phyloP scores from a whole-genome alignment of 2,329 filamentous ascomycete genomes.

The Mycogone perniciosa region DNA sequence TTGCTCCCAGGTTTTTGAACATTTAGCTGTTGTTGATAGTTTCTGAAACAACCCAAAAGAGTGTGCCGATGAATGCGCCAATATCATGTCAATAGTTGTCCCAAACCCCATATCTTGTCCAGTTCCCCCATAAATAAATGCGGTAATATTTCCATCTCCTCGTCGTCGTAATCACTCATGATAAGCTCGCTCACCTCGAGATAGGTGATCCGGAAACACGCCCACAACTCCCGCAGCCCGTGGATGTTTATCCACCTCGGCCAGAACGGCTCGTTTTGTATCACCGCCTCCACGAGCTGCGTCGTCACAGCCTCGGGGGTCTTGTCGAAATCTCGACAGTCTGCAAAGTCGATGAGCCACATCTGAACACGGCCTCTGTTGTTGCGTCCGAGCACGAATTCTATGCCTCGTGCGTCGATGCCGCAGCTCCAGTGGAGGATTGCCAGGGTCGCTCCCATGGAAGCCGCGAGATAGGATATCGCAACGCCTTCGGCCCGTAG shows the following conservation, averaged over 20 bases:
- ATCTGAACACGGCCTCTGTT: constrained; percentile 8
- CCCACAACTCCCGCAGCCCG: constrained; percentile 10
- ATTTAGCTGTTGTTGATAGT: too few species aligned
- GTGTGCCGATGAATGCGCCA: background rate
- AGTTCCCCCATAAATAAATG: constrained; percentile 12
- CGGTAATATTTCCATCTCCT: constrained; percentile 1
- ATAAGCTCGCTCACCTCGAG: constrained; percentile 11
- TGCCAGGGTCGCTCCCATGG: constrained; percentile 20
- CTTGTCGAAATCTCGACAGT: constrained; percentile 13
- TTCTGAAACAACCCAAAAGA: background rate
- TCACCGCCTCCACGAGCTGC: constrained; percentile 13
- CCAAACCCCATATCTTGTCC: constrained; percentile 11
- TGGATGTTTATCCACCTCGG: constrained; percentile 12
- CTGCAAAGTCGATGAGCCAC: constrained; percentile 21
- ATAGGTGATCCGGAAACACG: constrained; percentile 12
- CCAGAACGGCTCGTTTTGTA: constrained; percentile 13
- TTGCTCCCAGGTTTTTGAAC: too few species aligned
- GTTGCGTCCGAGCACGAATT: constrained; percentile 18
- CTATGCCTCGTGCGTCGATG: constrained; percentile 19
- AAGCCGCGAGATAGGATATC: constrained; percentile 1
- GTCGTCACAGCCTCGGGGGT: constrained; percentile 7
- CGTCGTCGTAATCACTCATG: constrained; percentile 3
- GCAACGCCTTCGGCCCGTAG: constrained; percentile 6
- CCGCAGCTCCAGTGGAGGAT: constrained; percentile 21
- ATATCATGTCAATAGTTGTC: constrained; percentile 2